These are phyloP conservation scores for Acanthamoeba rhysodes DNA, from an alignment of 208 protist genomes.

Conservation along the genomic window DNA sequence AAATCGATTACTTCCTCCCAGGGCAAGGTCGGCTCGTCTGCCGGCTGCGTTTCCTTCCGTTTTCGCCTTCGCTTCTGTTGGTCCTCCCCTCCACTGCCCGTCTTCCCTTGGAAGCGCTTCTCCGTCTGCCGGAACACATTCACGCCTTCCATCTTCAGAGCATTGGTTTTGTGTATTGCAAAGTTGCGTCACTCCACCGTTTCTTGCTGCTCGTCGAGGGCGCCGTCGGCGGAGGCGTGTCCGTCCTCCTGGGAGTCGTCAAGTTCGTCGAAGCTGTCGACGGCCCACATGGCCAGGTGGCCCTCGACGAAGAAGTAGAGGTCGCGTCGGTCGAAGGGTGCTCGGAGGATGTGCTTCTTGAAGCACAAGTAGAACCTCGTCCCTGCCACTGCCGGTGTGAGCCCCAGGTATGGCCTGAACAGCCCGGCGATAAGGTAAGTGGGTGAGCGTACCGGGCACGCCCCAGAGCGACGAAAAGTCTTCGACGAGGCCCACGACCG, in stretches of 20 bases:
- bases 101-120: neutral
- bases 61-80: neutral
- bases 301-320: neutral
- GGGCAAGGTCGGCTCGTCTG: neutral
- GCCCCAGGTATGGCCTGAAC: too few relatives aligned
- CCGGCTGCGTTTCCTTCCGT: neutral
- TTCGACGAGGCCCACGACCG: neutral
- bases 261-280: neutral
- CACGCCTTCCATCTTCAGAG: neutral
- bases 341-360: neutral
- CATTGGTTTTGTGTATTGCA: too few relatives aligned
- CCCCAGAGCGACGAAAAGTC: neutral
- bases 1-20: constrained; percentile 22
- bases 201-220: too few relatives aligned
- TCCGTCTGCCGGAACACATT: constrained; percentile 14
- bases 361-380: neutral
- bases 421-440: too few relatives aligned
- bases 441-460: neutral
- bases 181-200: too few relatives aligned
- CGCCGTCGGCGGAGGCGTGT: too few relatives aligned
- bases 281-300: neutral
- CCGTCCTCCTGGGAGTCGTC: neutral
- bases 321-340: neutral
- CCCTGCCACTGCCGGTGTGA: too few relatives aligned
- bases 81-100: neutral